Percentiles rank a stretch among this genome's conserved stretches.
phyloP scores from a whole-genome alignment of 139 green algal genomes.

The Dunaliella primolecta region DNA sequence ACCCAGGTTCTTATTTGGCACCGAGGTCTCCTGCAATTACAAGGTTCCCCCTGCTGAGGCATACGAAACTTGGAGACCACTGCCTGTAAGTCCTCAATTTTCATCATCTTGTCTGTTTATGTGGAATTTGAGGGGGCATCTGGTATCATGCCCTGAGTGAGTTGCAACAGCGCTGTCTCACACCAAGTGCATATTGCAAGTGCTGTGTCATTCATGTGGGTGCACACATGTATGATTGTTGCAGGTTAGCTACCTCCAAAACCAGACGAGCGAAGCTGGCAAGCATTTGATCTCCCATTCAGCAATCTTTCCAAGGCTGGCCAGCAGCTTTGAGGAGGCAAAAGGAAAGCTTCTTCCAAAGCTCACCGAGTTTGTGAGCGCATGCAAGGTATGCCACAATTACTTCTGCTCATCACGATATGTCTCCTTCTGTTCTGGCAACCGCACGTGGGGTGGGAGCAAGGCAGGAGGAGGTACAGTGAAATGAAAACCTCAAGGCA shows the following conservation, averaged over 20 bases:
- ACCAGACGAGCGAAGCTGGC: background rate
- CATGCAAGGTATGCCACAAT: slow-evolving; percentile 11
- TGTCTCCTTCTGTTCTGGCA: too few species aligned
- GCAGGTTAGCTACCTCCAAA: background rate
- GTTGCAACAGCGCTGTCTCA: too few species aligned
- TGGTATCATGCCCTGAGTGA: too few species aligned
- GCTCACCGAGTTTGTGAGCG: background rate
- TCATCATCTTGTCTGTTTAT: too few species aligned
- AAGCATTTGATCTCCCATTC: background rate
- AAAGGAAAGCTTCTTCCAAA: slow-evolving; percentile 1
- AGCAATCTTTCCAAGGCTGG: slow-evolving; percentile 4
- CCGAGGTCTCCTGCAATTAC: background rate
- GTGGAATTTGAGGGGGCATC: too few species aligned
- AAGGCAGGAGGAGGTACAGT: too few species aligned
- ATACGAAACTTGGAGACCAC: background rate
- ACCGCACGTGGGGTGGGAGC: too few species aligned
- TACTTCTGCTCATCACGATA: too few species aligned
- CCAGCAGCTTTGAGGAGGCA: background rate
- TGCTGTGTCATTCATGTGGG: too few species aligned
- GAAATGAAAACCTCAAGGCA: too few species aligned
- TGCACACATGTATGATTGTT: too few species aligned
- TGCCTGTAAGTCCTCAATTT: background rate
- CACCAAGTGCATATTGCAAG: too few species aligned
- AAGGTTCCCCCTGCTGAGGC: background rate
- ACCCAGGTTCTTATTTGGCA: background rate